Conservation (phyloP, 1,284 basidiomycete species). For the Pseudomicrostroma phylloplanum region DNA sequence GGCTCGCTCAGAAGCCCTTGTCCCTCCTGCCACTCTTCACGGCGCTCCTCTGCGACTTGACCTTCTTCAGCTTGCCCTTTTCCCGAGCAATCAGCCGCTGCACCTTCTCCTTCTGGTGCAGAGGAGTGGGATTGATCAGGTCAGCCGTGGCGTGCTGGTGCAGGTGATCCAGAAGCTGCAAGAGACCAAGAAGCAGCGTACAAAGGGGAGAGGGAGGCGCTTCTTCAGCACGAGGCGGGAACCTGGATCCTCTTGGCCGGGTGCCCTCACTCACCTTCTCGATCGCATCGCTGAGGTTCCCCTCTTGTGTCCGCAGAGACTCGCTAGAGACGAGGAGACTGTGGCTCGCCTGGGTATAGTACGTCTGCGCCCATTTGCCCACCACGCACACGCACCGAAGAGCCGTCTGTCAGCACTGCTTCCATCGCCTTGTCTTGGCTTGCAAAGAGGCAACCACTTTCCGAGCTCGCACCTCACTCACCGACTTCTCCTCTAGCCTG, state of each 20-base stretch:
- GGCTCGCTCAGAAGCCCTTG: not conserved
- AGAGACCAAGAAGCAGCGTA: not conserved
- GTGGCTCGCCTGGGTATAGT: conserved; percentile 1
- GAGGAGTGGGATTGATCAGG: not conserved
- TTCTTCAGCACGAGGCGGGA: not conserved
- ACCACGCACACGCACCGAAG: too few species aligned
- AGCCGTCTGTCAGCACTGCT: too few species aligned
- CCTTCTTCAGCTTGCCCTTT: conserved; percentile 4
- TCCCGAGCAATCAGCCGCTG: not conserved
- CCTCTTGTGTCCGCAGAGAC: not conserved
- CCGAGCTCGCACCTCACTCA: not conserved
- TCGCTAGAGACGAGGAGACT: conserved; percentile 6
- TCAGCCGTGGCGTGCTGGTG: not conserved
- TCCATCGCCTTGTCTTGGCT: too few species aligned
- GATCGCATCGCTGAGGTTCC: not conserved
- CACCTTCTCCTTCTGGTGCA: not conserved
- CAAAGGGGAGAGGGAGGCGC: not conserved
- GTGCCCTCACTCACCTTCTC: not conserved
- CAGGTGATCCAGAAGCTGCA: not conserved
- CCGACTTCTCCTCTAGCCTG: not conserved
- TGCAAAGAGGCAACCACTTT: not conserved
- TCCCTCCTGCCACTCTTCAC: conserved; percentile 6
- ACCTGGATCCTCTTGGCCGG: not conserved
- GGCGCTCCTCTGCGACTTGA: not conserved
- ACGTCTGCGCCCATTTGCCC: not conserved